Evolutionary conservation across 164 flowering plant genomes (phyloP), one percentile per base, ranked within the genome.

Genomic region (Warburgia ugandensis): DNA sequence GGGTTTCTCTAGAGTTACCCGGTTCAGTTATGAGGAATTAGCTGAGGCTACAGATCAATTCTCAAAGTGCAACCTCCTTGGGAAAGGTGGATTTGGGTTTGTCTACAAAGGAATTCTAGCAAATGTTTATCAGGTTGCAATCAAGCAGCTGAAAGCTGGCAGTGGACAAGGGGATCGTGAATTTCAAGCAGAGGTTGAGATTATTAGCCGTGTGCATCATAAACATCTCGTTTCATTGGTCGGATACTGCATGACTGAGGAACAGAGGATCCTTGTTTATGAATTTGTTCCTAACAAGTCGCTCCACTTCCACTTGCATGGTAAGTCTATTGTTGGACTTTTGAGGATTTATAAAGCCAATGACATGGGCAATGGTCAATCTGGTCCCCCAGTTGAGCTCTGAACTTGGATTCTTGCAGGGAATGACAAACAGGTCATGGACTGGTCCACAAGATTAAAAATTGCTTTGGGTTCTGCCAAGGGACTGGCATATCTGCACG

Each of bases 41-140:
- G 78, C 83, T 0, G 72, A 73, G 79, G 99, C 99, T 27, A 92
- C 99, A 0, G 74, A 92, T 64, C 89, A 91, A 8, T 92, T 92
- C 73, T 88, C 96, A 5, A 61, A 79, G 40, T 79, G 88, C 25
- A 85, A 56, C 41, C 50, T 46, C 20, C 60, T 56, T 7, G 60
- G 60, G 5, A 19, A 46, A 56, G 60, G 60, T 37, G 60, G 52
- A 16, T 56, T 46, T 37, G 60, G 60, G 6, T 16, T n/a, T 37
- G 60, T 56, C 16, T 45, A 56, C 30, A 36, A 48, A 22, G 60
- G 60, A 4, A 37, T 48, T 9, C 60, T 56, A 5, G n/a, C 26
- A 14, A 20, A 29, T 48, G 53, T 45, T 21, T 46, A 28, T 28
- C 16, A 37, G 37, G 52, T 56, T 5, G 60, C 60, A 3, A 19